phyloP scores from a whole-genome alignment of 1,139 yeast species.

The Lodderomyces theae region DNA sequence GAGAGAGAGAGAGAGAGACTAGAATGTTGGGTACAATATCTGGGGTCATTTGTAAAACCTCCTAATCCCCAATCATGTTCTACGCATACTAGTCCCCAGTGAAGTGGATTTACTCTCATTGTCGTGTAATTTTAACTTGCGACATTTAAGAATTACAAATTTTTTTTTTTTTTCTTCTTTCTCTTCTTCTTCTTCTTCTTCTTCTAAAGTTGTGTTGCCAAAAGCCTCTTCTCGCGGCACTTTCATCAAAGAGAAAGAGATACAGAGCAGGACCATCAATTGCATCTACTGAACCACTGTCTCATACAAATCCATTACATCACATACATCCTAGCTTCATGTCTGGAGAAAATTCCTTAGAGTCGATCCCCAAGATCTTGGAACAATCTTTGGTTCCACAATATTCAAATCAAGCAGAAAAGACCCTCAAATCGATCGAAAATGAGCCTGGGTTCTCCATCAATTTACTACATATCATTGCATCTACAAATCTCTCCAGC shows the following conservation, averaged over 20 bases:
- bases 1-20: too few species aligned
- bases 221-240: not conserved
- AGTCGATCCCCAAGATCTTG: conserved; percentile 44
- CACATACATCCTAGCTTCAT: not conserved
- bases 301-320: not conserved
- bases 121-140: not conserved
- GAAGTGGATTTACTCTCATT: not conserved
- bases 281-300: not conserved
- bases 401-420: conserved; percentile 61
- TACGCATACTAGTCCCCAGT: too few species aligned
- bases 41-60: too few species aligned
- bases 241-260: too few species aligned
- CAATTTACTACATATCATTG: conserved; percentile 72
- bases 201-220: not conserved
- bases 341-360: conserved; percentile 28
- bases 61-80: too few species aligned
- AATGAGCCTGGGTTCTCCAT: conserved; percentile 69
- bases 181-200: not conserved
- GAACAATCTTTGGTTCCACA: conserved; percentile 51
- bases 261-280: too few species aligned
- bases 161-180: too few species aligned
- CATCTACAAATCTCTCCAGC: conserved; percentile 51
- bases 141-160: not conserved
- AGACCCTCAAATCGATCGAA: conserved; percentile 59
- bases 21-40: too few species aligned